Evolutionary conservation across 768 basidiomycete genomes (phyloP).

Genomic region (Lentinula edodes): DNA sequence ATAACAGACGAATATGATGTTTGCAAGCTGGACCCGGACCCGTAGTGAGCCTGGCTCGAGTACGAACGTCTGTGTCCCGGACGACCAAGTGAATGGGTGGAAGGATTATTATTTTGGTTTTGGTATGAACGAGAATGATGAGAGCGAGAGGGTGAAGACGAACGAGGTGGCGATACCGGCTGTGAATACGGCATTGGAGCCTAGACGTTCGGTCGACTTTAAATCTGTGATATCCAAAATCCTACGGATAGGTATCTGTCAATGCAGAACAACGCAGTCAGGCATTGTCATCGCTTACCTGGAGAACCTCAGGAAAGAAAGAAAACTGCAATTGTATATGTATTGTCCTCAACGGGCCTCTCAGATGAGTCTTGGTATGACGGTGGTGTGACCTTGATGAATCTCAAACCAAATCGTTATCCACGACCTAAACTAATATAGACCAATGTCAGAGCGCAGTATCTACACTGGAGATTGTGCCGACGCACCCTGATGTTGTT

Average conservation of each 20-base stretch:
- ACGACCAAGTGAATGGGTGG: background rate
- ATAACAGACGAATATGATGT: background rate
- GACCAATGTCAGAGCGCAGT: too few relatives aligned
- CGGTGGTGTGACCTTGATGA: background rate
- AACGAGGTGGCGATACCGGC: background rate
- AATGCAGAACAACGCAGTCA: background rate
- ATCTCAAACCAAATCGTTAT: background rate
- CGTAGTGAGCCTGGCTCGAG: background rate
- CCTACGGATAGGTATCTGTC: background rate
- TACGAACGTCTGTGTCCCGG: constrained; percentile 2
- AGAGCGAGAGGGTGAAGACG: background rate
- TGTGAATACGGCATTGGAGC: background rate
- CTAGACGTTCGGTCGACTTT: background rate
- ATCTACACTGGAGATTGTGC: too few relatives aligned
- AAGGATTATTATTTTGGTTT: background rate
- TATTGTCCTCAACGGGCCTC: too few relatives aligned
- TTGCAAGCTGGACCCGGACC: background rate
- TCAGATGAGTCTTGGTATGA: background rate
- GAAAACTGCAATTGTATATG: too few relatives aligned
- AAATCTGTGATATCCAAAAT: background rate
- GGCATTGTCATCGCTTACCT: background rate
- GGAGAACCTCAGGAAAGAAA: background rate
- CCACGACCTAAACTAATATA: too few relatives aligned
- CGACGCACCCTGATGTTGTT: too few relatives aligned
- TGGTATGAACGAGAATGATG: background rate